These are phyloP conservation scores for Xerocomellus amylosporus DNA, from an alignment of 768 basidiomycete genomes.

Conservation along the genomic window DNA sequence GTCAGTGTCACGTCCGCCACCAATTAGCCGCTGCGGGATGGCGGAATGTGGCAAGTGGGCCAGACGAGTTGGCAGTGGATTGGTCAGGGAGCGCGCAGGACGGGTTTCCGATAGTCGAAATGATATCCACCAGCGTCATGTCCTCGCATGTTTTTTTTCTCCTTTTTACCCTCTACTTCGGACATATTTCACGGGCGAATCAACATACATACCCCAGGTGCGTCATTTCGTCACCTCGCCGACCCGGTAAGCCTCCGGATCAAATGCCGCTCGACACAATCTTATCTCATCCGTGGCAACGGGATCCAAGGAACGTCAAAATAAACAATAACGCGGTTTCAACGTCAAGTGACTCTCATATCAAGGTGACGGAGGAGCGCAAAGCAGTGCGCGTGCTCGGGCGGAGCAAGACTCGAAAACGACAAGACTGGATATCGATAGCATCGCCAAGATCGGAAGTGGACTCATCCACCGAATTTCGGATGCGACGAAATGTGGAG, in stretches of 20 bases:
- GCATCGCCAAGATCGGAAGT: conserved; percentile 3
- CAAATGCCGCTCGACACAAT: conserved; percentile 18
- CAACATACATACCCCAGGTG: conserved; percentile 25
- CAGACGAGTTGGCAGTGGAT: not conserved
- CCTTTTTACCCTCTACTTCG: not conserved
- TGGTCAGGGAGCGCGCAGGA: not conserved
- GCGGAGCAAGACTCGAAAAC: not conserved
- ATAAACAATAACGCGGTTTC: conserved; percentile 1
- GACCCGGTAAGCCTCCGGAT: conserved; percentile 23
- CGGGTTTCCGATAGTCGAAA: not conserved
- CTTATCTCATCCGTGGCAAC: conserved; percentile 25
- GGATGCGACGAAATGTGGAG: not conserved
- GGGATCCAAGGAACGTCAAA: not conserved
- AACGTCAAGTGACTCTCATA: not conserved
- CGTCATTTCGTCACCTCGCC: conserved; percentile 24
- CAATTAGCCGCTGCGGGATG: conserved; percentile 13
- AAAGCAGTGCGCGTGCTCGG: not conserved
- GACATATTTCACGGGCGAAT: conserved; percentile 1
- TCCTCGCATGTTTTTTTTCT: not conserved
- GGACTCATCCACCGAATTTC: not conserved
- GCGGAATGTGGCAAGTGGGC: conserved; percentile 12
- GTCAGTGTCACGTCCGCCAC: not conserved
- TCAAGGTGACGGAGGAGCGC: not conserved
- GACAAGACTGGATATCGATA: not conserved
- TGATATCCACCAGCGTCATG: not conserved